Percentiles rank a stretch among this genome's conserved stretches.
These are phyloP conservation scores for Ceratobasidium sp. DNA, from an alignment of 1,284 basidiomycete species.

Conservation along the genomic window DNA sequence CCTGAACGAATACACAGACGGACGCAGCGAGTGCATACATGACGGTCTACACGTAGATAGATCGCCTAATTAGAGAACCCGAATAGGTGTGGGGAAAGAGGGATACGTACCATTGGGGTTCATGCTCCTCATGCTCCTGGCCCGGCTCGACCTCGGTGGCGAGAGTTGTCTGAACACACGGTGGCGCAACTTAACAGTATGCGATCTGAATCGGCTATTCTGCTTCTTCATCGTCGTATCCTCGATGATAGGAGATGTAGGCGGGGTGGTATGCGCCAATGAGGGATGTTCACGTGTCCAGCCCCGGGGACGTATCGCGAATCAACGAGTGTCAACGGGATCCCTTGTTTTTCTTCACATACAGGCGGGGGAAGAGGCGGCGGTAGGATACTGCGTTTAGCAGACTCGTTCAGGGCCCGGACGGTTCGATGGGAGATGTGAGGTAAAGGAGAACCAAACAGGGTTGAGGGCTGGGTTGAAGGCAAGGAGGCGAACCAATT, in stretches of 20 bases:
- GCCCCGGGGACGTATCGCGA: constrained; percentile 42
- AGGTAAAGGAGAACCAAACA: too few species aligned
- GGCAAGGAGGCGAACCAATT: too few species aligned
- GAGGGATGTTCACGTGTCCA: constrained; percentile 16
- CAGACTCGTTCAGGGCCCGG: too few species aligned
- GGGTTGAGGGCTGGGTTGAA: too few species aligned
- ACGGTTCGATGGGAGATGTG: constrained; percentile 35
- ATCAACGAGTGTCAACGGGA: constrained; percentile 37
- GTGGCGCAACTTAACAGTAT: constrained; percentile 32
- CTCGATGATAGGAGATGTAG: not conserved
- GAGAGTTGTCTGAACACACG: not conserved
- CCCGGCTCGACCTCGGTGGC: constrained; percentile 1
- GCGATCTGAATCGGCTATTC: constrained; percentile 14
- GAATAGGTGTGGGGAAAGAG: not conserved
- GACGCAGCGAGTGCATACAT: constrained; percentile 21
- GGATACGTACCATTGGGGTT: constrained; percentile 37
- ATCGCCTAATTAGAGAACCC: not conserved
- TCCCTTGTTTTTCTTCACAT: constrained; percentile 9
- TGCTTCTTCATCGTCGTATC: not conserved
- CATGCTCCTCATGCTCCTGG: not conserved
- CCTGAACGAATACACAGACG: constrained; percentile 34
- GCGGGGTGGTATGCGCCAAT: not conserved
- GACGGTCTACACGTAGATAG: not conserved
- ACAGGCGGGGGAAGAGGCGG: constrained; percentile 8
- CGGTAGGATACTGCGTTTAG: constrained; percentile 29